Base-by-base conservation (phyloP, 2,329 filamentous ascomycete species). In the Tolypocladium sp. region DNA sequence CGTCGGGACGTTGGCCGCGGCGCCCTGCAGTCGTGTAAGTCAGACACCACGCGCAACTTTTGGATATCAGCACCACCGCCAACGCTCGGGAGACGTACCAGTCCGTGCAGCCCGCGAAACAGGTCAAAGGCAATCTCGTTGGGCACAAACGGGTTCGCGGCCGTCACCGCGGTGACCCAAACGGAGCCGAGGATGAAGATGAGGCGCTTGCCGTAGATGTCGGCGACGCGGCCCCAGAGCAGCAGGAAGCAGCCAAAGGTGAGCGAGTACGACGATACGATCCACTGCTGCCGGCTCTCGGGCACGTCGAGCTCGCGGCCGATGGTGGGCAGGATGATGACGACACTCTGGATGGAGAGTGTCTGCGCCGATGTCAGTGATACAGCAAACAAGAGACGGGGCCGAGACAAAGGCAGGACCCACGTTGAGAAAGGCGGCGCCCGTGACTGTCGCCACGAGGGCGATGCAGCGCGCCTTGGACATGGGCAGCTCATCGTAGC, bases 91-190 rank as follows among this genome's bases (percentile, higher is more conserved):
- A 10, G 40, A 61, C 69, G 62, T 42, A 74, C 74, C 70, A 90
- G 69, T 1, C 87, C 87, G 63, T 89, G 86, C 9, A 90, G 73
- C 0, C 81, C 87, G 3, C 87, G 77, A 64, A 90, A 83, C 1
- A 89, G 59, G 67, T 89, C 80, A 67, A 90, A 89, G 7, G 79
- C 82, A 60, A 90, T 85, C 69, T 90, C 87, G 61, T 84, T 84
- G 0, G 79, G 80, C 17, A 88, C 70, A 65, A 90, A 88, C 0
- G 87, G 85, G 61, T 85, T 85, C 15, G 80, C 74, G 5, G 86
- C 76, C 3, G 83, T 82, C 0, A 81, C 80, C 1, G 79, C 69
- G 0, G 85, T 82, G 8, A 89, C 80, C 79, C 86, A 89, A 8
- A 81, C 77, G 1, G 84, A 86, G 0, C 86, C 86, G 60, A 76